These are phyloP conservation scores for Aspergillus indologenus DNA, from an alignment of 495 filamentous ascomycete genomes.

Conservation along the genomic window DNA sequence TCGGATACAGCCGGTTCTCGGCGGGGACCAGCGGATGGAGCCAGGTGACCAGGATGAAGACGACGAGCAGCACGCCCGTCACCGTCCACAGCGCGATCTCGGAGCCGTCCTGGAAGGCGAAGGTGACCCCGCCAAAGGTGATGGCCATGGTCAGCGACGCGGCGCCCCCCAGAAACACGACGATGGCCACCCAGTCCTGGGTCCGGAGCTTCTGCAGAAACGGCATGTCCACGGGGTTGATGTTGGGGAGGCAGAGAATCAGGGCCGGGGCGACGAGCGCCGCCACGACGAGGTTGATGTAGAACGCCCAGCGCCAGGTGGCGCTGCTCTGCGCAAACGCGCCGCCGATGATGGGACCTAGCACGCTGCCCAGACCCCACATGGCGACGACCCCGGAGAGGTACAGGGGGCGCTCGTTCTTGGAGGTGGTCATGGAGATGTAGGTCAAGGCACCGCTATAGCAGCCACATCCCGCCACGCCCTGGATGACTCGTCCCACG, in stretches of 20 bases:
- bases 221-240: slow-evolving; percentile 22
- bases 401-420: slow-evolving; percentile 35
- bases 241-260: slow-evolving; percentile 51
- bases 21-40: slow-evolving; percentile 50
- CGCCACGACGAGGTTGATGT: slow-evolving; percentile 64
- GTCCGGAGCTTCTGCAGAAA: slow-evolving; percentile 26
- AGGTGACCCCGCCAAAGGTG: slow-evolving; percentile 53
- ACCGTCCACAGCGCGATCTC: slow-evolving; percentile 31
- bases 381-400: slow-evolving; percentile 21
- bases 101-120: slow-evolving; percentile 30
- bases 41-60: slow-evolving; percentile 25
- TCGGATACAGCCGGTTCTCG: slow-evolving; percentile 43
- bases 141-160: slow-evolving; percentile 49
- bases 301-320: slow-evolving; percentile 68
- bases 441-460: slow-evolving; percentile 38
- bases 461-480: slow-evolving; percentile 33
- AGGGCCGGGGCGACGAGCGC: slow-evolving; percentile 53
- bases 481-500: slow-evolving; percentile 48
- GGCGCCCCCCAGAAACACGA: slow-evolving; percentile 41
- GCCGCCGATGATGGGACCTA: slow-evolving; percentile 63
- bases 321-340: slow-evolving; percentile 53
- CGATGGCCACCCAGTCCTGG: slow-evolving; percentile 32
- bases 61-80: slow-evolving; percentile 31
- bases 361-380: slow-evolving; percentile 51
- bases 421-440: slow-evolving; percentile 28